These are phyloP conservation scores for Chlamydomonas asymmetrica DNA, from an alignment of 139 green algal genomes.

Conservation along the genomic window DNA sequence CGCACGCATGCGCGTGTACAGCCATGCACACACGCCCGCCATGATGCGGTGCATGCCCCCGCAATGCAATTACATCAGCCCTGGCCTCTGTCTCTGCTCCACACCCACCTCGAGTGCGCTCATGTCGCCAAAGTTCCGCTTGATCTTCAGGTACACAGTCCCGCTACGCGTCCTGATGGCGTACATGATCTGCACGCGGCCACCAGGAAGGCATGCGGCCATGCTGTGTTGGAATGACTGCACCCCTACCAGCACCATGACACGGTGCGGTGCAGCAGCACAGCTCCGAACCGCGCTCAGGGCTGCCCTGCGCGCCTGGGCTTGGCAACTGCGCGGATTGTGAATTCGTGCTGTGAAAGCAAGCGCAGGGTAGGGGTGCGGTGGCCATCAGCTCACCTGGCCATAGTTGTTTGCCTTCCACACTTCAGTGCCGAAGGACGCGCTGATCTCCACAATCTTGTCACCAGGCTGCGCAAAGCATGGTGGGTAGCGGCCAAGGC, in stretches of 20 bases:
- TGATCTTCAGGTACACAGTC: slow-evolving; percentile 89
- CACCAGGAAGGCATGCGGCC: background rate
- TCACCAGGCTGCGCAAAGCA: slow-evolving; percentile 75
- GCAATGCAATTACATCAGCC: too few species aligned
- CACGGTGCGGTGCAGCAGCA: background rate
- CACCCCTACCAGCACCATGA: too few species aligned
- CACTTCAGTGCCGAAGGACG: slow-evolving; percentile 95
- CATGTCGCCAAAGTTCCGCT: slow-evolving; percentile 86
- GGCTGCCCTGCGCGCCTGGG: background rate
- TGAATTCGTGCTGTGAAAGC: too few species aligned
- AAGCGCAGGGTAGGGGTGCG: too few species aligned
- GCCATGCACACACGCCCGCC: too few species aligned
- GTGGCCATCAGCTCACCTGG: slow-evolving; percentile 23
- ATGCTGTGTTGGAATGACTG: too few species aligned
- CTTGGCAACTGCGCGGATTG: too few species aligned
- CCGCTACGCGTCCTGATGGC: slow-evolving; percentile 96
- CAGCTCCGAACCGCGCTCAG: background rate
- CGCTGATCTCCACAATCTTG: slow-evolving; percentile 86
- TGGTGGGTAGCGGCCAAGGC: too few species aligned
- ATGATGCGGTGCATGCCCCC: too few species aligned
- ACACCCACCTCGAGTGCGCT: slow-evolving; percentile 64
- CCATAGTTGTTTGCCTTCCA: slow-evolving; percentile 94
- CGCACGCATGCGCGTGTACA: too few species aligned
- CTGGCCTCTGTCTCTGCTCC: background rate
- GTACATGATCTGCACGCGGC: slow-evolving; percentile 87